A percentile compares a stretch with the other conserved stretches of the same genome.
Evolutionary conservation across 2,329 filamentous ascomycete genomes (phyloP).

Genomic region (Xylaria sp.): DNA sequence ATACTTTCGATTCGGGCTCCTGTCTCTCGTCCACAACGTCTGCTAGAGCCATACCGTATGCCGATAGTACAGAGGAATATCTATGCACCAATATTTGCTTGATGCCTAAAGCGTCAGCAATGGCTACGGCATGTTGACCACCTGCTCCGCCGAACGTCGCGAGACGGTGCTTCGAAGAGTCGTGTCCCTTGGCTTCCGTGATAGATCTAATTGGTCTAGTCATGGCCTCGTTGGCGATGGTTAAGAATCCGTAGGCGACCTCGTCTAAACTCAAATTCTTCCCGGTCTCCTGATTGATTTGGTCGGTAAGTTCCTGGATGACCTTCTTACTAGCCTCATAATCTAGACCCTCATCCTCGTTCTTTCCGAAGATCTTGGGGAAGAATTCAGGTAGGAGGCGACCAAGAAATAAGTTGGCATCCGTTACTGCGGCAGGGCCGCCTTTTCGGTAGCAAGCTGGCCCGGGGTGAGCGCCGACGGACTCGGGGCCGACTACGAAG

Average conservation of each 20-base stretch:
- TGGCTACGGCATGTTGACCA: constrained; percentile 91
- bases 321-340: constrained; percentile 77
- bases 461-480: constrained; percentile 87
- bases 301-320: constrained; percentile 78
- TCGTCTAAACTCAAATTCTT: constrained; percentile 81
- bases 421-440: constrained; percentile 90
- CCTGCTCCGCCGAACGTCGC: constrained; percentile 93
- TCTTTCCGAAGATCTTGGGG: constrained; percentile 92
- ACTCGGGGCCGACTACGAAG: constrained; percentile 91
- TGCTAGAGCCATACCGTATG: constrained; percentile 91
- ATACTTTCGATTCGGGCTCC: constrained; percentile 74
- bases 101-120: constrained; percentile 85
- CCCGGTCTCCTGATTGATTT: constrained; percentile 80
- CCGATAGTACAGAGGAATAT: constrained; percentile 89
- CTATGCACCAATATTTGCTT: constrained; percentile 85
- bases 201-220: constrained; percentile 88
- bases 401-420: constrained; percentile 88
- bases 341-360: constrained; percentile 85
- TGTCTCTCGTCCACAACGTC: constrained; percentile 94
- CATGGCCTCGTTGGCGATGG: constrained; percentile 93
- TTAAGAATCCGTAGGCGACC: constrained; percentile 88
- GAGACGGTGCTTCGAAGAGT: constrained; percentile 88
- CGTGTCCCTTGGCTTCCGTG: constrained; percentile 91
- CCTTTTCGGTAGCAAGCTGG: constrained; percentile 92
- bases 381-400: constrained; percentile 90